Conservation (phyloP, 805 yeast genomes). For the Millerozyma miso region DNA sequence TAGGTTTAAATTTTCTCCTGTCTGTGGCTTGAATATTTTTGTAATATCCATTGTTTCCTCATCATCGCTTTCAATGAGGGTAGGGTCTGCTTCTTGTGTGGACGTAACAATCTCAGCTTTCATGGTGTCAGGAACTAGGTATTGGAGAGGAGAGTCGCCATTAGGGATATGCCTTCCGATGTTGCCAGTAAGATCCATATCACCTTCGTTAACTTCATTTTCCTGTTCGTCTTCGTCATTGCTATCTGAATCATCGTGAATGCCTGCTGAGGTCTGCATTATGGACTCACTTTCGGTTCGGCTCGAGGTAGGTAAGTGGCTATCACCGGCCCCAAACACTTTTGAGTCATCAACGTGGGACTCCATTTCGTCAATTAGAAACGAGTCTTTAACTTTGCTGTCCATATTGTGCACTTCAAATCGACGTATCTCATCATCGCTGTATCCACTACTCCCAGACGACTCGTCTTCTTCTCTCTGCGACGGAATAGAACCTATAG, state of each 20-base stretch:
- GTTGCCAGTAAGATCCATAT: slow-evolving; percentile 22
- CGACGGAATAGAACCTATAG: slow-evolving; percentile 20
- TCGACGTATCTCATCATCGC: neutral
- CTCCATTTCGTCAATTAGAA: neutral
- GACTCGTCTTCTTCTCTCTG: slow-evolving; percentile 1
- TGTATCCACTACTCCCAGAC: neutral
- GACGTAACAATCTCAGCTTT: neutral
- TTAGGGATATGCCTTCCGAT: neutral
- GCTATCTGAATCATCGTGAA: slow-evolving; percentile 1
- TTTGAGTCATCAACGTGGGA: neutral
- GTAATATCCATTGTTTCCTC: slow-evolving; percentile 15
- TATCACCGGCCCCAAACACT: neutral
- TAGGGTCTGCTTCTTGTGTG: neutral
- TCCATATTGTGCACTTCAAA: neutral
- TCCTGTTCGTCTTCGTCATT: slow-evolving; percentile 2
- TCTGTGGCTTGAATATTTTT: neutral
- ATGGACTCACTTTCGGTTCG: neutral
- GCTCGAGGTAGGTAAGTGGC: neutral
- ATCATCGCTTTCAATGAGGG: slow-evolving; percentile 3
- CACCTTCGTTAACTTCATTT: slow-evolving; percentile 11
- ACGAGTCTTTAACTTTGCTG: neutral
- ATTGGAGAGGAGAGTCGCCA: neutral
- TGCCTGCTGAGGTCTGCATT: neutral
- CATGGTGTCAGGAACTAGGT: neutral
- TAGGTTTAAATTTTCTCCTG: neutral